Conservation (phyloP, 78 protist genomes). For the Thecamonas trahens region DNA sequence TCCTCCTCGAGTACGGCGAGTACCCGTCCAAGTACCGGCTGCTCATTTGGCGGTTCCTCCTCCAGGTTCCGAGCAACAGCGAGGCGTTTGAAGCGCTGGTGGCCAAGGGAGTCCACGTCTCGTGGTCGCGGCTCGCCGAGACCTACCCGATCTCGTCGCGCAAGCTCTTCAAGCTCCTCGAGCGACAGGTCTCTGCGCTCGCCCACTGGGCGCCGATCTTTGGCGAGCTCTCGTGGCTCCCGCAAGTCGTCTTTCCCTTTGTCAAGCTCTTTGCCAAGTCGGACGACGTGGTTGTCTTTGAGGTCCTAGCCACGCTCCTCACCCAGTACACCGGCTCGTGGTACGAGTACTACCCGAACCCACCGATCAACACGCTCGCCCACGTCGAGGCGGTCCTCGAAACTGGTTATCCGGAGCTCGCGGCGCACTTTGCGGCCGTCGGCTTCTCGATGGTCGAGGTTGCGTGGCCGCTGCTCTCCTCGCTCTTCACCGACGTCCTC, state of each 20-base stretch:
- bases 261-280: not conserved
- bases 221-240: not conserved
- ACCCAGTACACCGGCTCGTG: constrained; percentile 6
- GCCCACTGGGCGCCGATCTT: constrained; percentile 21
- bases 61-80: constrained; percentile 3
- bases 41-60: constrained; percentile 31
- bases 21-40: constrained; percentile 25
- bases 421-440: not conserved
- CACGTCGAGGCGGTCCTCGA: not conserved
- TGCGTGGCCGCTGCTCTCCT: constrained; percentile 23
- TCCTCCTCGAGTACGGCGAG: constrained; percentile 11
- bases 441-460: not conserved
- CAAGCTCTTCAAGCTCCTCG: not conserved
- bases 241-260: constrained; percentile 18
- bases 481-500: constrained; percentile 10
- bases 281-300: not conserved
- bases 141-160: not conserved
- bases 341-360: constrained; percentile 17
- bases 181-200: constrained; percentile 7
- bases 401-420: not conserved
- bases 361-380: not conserved
- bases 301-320: constrained; percentile 4
- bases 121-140: not conserved
- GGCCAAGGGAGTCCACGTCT: constrained; percentile 9
- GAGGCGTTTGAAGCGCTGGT: not conserved